Conservation (phyloP, 768 basidiomycete genomes). For the Kwoniella botswanensis region DNA sequence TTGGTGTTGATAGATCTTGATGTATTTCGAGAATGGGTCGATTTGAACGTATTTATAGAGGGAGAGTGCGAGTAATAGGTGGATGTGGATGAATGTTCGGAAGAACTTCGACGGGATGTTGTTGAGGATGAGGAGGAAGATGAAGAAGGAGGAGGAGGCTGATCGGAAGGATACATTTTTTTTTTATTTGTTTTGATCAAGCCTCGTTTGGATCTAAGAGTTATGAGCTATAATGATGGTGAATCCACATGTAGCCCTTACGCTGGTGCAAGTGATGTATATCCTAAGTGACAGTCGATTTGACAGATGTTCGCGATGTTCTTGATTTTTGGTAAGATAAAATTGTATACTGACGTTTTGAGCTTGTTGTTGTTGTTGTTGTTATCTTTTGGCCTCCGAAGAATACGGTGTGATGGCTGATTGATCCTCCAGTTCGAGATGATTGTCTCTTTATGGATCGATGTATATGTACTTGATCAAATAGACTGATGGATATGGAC, state of each 20-base stretch:
- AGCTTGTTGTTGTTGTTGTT: not conserved
- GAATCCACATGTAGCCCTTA: no score
- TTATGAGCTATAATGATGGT: no score
- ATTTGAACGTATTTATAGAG: not conserved
- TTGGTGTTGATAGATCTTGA: not conserved
- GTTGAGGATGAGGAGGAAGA: slow-evolving; percentile 2
- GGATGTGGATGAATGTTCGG: slow-evolving; percentile 7
- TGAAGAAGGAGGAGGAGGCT: not conserved
- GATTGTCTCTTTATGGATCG: not conserved
- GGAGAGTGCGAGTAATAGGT: slow-evolving; percentile 1
- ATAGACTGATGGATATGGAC: no score
- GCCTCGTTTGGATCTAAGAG: no score
- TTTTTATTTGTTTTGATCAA: not conserved
- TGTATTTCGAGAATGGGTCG: slow-evolving; percentile 2
- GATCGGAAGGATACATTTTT: not conserved
- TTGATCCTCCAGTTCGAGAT: not conserved
- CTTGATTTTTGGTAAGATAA: no score
- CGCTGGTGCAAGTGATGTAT: no score
- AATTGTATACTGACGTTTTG: no score
- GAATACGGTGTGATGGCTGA: not conserved
- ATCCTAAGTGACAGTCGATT: no score
- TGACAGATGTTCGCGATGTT: no score
- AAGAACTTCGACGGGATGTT: slow-evolving; percentile 3
- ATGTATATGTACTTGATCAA: not conserved
- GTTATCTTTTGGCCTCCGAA: not conserved